These are phyloP conservation scores for Cercospora zeina DNA, from an alignment of 2,329 filamentous ascomycete species.

Conservation along the genomic window DNA sequence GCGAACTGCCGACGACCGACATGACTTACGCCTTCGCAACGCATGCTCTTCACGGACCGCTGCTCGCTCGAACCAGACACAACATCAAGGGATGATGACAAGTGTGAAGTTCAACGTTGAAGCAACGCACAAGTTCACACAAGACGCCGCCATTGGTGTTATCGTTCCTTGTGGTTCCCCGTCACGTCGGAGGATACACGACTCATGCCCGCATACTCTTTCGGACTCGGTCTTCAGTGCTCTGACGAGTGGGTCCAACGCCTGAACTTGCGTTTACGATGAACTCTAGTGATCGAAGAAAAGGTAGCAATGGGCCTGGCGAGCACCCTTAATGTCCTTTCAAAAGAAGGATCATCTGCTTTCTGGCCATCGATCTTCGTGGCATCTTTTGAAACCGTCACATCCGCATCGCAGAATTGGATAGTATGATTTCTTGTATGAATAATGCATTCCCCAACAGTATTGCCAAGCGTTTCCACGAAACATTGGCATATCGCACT, in stretches of 20 bases:
- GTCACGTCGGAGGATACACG: not conserved
- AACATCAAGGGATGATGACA: not conserved
- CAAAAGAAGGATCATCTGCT: not conserved
- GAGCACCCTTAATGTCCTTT: not conserved
- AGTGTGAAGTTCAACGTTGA: not conserved
- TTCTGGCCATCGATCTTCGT: not conserved
- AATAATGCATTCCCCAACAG: not conserved
- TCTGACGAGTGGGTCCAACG: not conserved
- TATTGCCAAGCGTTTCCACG: not conserved
- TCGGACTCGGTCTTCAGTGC: not conserved
- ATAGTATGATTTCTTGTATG: not conserved
- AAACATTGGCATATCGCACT: not conserved
- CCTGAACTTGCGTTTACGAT: conserved; percentile 2
- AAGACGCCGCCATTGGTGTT: not conserved
- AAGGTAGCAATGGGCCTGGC: not conserved
- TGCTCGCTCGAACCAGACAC: no score
- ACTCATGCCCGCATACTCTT: not conserved
- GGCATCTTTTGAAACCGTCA: not conserved
- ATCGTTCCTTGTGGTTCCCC: conserved; percentile 1
- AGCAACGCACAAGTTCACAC: not conserved
- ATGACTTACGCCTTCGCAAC: no score
- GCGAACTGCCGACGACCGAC: not conserved
- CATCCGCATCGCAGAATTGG: not conserved
- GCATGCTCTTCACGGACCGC: no score
- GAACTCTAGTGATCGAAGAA: conserved; percentile 1